phyloP scores from a whole-genome alignment of 768 basidiomycete species.

The Amyloporia xantha region DNA sequence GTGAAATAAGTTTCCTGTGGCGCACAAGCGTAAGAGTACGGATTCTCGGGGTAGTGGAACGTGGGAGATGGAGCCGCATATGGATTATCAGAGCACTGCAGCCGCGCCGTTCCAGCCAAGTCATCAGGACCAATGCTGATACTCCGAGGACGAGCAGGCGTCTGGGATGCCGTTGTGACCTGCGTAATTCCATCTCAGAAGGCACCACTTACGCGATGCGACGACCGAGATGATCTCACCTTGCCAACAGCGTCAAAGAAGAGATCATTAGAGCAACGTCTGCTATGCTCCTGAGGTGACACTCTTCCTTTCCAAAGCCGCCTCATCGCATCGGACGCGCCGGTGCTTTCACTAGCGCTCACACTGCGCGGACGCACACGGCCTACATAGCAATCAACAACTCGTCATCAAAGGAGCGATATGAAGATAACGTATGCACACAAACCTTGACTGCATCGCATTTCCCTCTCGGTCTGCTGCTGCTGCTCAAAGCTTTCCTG shows the following conservation, averaged over 20 bases:
- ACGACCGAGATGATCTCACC: too few relatives aligned
- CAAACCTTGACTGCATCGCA: constrained; percentile 1
- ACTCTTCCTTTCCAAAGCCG: constrained; percentile 11
- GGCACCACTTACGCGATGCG: too few relatives aligned
- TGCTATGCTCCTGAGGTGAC: constrained; percentile 22
- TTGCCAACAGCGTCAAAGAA: constrained; percentile 34
- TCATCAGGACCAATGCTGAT: constrained; percentile 15
- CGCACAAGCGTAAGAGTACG: not conserved
- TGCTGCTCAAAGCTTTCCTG: not conserved
- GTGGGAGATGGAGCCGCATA: constrained; percentile 2
- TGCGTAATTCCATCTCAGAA: too few relatives aligned
- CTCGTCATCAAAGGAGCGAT: not conserved
- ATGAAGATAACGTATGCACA: too few relatives aligned
- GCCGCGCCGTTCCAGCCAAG: constrained; percentile 2
- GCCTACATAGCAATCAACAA: constrained; percentile 15
- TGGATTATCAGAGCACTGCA: constrained; percentile 6
- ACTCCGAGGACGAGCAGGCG: constrained; percentile 12
- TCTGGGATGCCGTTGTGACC: constrained; percentile 7
- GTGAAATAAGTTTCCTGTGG: not conserved
- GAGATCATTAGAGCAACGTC: constrained; percentile 31
- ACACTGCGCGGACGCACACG: constrained; percentile 21
- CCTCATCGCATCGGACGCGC: constrained; percentile 12
- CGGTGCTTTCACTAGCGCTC: constrained; percentile 24
- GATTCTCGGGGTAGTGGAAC: constrained; percentile 7
- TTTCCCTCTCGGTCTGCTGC: constrained; percentile 1